Evolutionary conservation across 2,329 filamentous ascomycete species (phyloP).

Genomic region (Stagonosporopsis chrysanthemi): DNA sequence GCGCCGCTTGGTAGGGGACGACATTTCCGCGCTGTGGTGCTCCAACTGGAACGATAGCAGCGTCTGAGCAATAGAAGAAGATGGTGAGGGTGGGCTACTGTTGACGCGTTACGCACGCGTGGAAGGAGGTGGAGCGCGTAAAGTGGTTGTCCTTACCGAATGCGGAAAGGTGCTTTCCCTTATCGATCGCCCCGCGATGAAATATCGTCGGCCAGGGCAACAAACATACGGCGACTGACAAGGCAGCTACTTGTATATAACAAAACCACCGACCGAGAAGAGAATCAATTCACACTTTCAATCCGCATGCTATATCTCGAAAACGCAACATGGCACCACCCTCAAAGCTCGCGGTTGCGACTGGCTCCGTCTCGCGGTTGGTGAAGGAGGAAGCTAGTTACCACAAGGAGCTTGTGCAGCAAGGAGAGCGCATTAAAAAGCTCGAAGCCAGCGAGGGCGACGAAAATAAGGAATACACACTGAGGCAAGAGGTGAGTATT

Average conservation of each 20-base stretch:
- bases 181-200: constrained; percentile 22
- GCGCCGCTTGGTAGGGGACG: constrained; percentile 66
- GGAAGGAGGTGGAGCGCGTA: constrained; percentile 35
- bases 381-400: constrained; percentile 93
- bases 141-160: constrained; percentile 22
- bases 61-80: constrained; percentile 7
- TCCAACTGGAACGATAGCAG: constrained; percentile 8
- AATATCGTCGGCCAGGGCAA: constrained; percentile 22
- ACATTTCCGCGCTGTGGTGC: constrained; percentile 57
- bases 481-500: constrained; percentile 81
- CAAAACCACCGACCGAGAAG: neutral
- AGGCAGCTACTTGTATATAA: constrained; percentile 18
- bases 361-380: constrained; percentile 79
- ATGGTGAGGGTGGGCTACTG: constrained; percentile 26
- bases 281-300: neutral
- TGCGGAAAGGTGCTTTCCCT: constrained; percentile 7
- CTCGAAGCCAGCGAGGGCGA: constrained; percentile 69
- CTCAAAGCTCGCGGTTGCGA: constrained; percentile 78
- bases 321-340: constrained; percentile 73
- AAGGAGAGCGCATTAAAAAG: constrained; percentile 74
- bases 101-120: constrained; percentile 33
- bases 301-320: neutral
- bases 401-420: constrained; percentile 80
- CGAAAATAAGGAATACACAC: constrained; percentile 76
- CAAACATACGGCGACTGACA: neutral